Evolutionary conservation across 2,329 filamentous ascomycete genomes (phyloP), one percentile per base, ranked within the genome.

Genomic region (Xylariales sp.): DNA sequence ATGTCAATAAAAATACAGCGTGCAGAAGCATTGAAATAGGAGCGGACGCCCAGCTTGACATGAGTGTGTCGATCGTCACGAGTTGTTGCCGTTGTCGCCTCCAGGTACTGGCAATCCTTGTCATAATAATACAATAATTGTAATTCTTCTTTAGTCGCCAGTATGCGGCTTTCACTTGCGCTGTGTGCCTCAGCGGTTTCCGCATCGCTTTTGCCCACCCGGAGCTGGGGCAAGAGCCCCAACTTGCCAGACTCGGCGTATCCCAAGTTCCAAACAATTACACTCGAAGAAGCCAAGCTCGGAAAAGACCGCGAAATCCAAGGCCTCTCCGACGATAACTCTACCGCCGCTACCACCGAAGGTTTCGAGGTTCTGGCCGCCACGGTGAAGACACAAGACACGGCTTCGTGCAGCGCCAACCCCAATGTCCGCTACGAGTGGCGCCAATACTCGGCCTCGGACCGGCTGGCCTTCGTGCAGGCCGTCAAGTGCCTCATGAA

Each of bases 401-500:
- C 22, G n/a, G 18, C 18, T 6, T 19, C 34, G 12, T 25, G 20
- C n/a, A 34, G 55, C 38, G 20, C 49, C 25, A 59, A 57, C 49
- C 57, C 57, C 12, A 45, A 44, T 40, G 19, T 58, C 28, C 57
- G 57, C 3, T 53, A 40, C 40, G 56, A 62, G 39, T 61, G 59
- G 59, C 56, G 58, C 29, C 25, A 56, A 37, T 60, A 56, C 42
- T 54, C 54, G 7, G 8, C 39, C 12, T 54, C 53, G n/a, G 54
- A 62, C 45, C 59, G 55, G 39, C 38, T 47, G 34, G 56, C 56
- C 3, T 59, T 55, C 33, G 48, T 59, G 14, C 33, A 45, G 11
- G 56, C 54, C n/a, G 51, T 62, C 42, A 47, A 56, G 49, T 62
- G 58, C 44, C 44, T 62, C 38, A 44, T 53, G 31, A 48, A 54